These are phyloP conservation scores for Populus alba DNA, from an alignment of 345 rosid genomes.

Conservation along the genomic window DNA sequence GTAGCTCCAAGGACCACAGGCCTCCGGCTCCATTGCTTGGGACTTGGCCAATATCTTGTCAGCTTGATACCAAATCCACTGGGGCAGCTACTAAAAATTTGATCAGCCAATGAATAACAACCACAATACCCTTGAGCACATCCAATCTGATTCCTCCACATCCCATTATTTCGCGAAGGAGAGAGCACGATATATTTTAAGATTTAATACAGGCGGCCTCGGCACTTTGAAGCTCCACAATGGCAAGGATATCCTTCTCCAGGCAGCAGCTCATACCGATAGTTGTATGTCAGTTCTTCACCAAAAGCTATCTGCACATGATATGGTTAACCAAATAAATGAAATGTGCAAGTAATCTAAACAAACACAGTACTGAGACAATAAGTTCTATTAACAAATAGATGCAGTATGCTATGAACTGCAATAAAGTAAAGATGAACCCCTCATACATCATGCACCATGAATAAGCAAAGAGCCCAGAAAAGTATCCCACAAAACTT, in stretches of 20 bases:
- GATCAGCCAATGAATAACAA: not conserved
- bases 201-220: constrained; percentile 54
- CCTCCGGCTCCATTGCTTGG: not conserved
- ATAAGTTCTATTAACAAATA: not conserved
- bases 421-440: not conserved
- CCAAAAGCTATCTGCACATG: constrained; percentile 82
- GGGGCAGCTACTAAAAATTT: not conserved
- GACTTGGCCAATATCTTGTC: not conserved
- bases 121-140: too few relatives aligned
- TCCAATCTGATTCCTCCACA: not conserved
- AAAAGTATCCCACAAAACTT: not conserved
- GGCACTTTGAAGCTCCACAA: constrained; percentile 66
- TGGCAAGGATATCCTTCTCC: constrained; percentile 66
- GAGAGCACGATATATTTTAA: not conserved
- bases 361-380: not conserved
- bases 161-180: not conserved
- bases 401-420: constrained; percentile 3
- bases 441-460: not conserved
- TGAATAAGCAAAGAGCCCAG: not conserved
- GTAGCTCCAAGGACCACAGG: not conserved
- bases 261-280: constrained; percentile 44
- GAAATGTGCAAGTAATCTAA: not conserved
- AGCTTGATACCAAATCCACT: not conserved
- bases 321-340: constrained; percentile 5
- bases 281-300: constrained; percentile 79